Conservation (phyloP, 805 yeast species). For the Jamesozyma lodderae region DNA sequence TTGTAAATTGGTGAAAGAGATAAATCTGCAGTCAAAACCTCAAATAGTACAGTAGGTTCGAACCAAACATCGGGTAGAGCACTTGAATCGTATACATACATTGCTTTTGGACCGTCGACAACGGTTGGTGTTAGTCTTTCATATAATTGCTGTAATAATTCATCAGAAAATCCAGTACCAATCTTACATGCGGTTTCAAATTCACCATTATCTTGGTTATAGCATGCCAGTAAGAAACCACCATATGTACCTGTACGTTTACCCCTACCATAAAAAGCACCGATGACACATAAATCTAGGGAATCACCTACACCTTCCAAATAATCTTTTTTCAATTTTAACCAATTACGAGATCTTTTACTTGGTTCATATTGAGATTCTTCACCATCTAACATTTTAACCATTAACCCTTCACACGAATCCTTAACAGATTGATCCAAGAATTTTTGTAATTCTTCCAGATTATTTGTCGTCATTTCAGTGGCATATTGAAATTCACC, state of each 20-base stretch:
- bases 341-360: conserved; percentile 90
- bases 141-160: conserved; percentile 52
- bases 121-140: conserved; percentile 60
- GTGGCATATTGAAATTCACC: conserved; percentile 84
- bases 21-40: conserved; percentile 84
- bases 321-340: conserved; percentile 90
- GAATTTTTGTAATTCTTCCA: conserved; percentile 70
- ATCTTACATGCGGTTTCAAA: conserved; percentile 93
- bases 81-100: conserved; percentile 57
- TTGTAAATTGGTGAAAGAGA: conserved; percentile 83
- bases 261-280: conserved; percentile 90
- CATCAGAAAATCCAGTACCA: conserved; percentile 95
- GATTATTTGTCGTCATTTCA: conserved; percentile 55
- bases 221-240: conserved; percentile 84
- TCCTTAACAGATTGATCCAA: conserved; percentile 84
- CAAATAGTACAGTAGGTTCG: conserved; percentile 77
- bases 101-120: conserved; percentile 52
- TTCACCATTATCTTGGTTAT: conserved; percentile 85
- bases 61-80: conserved; percentile 92
- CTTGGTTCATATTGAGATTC: conserved; percentile 90
- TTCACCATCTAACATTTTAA: conserved; percentile 71
- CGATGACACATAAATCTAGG: conserved; percentile 82
- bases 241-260: conserved; percentile 94
- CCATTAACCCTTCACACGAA: conserved; percentile 94
- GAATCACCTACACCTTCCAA: conserved; percentile 95